phyloP scores from a whole-genome alignment of 192 early-diverging fungal species.

The Coemansia sp. region DNA sequence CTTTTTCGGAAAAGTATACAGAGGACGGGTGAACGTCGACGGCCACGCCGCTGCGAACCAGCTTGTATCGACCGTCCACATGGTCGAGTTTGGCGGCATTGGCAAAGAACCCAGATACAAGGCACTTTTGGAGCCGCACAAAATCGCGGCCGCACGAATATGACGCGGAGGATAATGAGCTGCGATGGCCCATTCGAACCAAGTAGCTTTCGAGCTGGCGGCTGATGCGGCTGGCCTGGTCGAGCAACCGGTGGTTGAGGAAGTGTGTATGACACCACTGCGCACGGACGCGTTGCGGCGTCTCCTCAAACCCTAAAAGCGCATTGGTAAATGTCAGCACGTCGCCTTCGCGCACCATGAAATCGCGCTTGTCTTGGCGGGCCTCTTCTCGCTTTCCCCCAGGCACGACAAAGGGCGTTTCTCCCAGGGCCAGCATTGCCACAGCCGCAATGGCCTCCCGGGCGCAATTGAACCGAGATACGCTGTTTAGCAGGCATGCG shows the following conservation, averaged over 20 bases:
- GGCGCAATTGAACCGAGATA: slow-evolving; percentile 67
- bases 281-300: slow-evolving; percentile 73
- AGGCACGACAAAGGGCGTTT: slow-evolving; percentile 73
- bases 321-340: slow-evolving; percentile 89
- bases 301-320: slow-evolving; percentile 78
- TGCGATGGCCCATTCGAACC: slow-evolving; percentile 66
- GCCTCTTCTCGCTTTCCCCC: slow-evolving; percentile 73
- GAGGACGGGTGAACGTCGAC: slow-evolving; percentile 86
- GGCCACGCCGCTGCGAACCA: slow-evolving; percentile 68
- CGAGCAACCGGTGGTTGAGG: slow-evolving; percentile 72
- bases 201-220: slow-evolving; percentile 80
- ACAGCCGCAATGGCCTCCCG: slow-evolving; percentile 89
- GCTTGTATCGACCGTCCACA: slow-evolving; percentile 75
- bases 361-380: slow-evolving; percentile 80
- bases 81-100: slow-evolving; percentile 71
- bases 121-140: slow-evolving; percentile 68
- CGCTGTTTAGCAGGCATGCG: slow-evolving; percentile 73
- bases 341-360: slow-evolving; percentile 89
- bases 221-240: slow-evolving; percentile 83
- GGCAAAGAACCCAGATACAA: slow-evolving; percentile 88
- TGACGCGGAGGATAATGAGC: slow-evolving; percentile 54
- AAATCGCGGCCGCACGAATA: slow-evolving; percentile 58
- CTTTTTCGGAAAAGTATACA: slow-evolving; percentile 54
- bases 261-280: slow-evolving; percentile 71
- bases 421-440: slow-evolving; percentile 79